Base-by-base conservation (phyloP, 176 grass and related monocot genomes). In the Avena eriantha region DNA sequence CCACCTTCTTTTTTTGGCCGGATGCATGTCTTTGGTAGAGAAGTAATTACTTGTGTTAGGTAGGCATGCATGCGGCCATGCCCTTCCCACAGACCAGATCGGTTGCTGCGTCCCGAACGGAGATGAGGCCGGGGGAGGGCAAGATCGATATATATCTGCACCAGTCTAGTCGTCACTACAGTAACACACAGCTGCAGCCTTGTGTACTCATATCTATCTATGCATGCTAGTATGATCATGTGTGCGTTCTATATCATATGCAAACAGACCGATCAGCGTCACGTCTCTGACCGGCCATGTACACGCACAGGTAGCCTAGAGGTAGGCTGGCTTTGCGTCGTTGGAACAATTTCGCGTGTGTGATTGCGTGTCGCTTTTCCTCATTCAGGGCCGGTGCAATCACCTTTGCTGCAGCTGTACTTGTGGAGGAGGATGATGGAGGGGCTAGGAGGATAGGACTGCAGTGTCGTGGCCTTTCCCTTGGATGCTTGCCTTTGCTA, bases 311-410 rank as follows among this genome's bases (percentile, higher is more conserved):
- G 31, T 4, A 59, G 18, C 77, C 73, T 47, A 26, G 19, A 1
- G 10, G 18, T 57, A 78, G 75, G 33, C 5, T 39, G 66, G 15
- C 31, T 18, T 35, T 69, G 66, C 33, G 66, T 69, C 61, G 8
- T 35, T 10, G 65, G 77, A 87, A 88, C 86, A 71, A 88, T 82
- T 65, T 1, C 83, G 69, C 79, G 78, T 86, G 83, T 63, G 79
- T 61, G 58, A 86, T 78, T 90, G 88, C 88, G 88, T 82, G 88
- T 82, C 63, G 71, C 83, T 86, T 90, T 90, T 70, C 78, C 88
- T 86, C 83, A 77, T 82, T 86, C 88, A 90, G 88, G 39, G 83
- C 83, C 83, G 74, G 35, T 10, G 34, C 76, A 47, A 64, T 63
- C 73, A 43, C 21, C 73, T 78, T 64, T 64, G 72, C 19, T 39